These are phyloP conservation scores for Cyberlindnera meyerae DNA, from an alignment of 805 yeast species.

Conservation along the genomic window DNA sequence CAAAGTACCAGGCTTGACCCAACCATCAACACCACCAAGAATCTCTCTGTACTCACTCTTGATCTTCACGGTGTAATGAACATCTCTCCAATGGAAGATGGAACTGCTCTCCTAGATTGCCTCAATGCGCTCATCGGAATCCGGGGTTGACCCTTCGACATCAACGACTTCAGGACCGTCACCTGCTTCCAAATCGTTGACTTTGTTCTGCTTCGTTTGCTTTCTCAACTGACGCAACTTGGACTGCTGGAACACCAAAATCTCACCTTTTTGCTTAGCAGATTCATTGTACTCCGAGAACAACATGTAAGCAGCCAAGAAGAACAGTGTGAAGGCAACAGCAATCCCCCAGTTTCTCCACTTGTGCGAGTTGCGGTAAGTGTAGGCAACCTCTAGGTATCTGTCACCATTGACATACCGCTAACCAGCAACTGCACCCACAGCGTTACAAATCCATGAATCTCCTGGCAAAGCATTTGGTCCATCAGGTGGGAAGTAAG, in stretches of 20 bases:
- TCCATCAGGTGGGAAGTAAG: too few relatives aligned
- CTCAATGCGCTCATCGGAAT: constrained; percentile 18
- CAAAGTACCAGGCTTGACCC: constrained; percentile 79
- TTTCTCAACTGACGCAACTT: constrained; percentile 44
- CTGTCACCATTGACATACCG: constrained; percentile 46
- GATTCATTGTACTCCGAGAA: constrained; percentile 56
- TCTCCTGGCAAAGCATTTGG: constrained; percentile 46
- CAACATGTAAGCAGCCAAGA: constrained; percentile 47
- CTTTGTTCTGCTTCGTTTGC: constrained; percentile 24
- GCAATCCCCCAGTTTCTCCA: constrained; percentile 68
- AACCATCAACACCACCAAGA: constrained; percentile 65
- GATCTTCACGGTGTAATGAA: constrained; percentile 64
- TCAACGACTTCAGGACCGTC: constrained; percentile 26
- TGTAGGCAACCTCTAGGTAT: constrained; percentile 40
- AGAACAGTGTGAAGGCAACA: constrained; percentile 49
- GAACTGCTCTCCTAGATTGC: constrained; percentile 36
- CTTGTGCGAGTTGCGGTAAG: constrained; percentile 41
- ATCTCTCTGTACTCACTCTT: constrained; percentile 57
- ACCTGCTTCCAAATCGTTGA: constrained; percentile 26
- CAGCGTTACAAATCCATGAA: constrained; percentile 48
- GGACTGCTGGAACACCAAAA: constrained; percentile 51
- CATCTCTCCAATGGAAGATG: constrained; percentile 74
- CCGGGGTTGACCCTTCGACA: constrained; percentile 17
- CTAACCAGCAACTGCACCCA: constrained; percentile 52
- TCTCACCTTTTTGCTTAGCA: constrained; percentile 68